A percentile compares a stretch with the other conserved stretches of the same genome.
Conservation (phyloP, 306 rosid genomes). For the Hylodesmum podocarpum region DNA sequence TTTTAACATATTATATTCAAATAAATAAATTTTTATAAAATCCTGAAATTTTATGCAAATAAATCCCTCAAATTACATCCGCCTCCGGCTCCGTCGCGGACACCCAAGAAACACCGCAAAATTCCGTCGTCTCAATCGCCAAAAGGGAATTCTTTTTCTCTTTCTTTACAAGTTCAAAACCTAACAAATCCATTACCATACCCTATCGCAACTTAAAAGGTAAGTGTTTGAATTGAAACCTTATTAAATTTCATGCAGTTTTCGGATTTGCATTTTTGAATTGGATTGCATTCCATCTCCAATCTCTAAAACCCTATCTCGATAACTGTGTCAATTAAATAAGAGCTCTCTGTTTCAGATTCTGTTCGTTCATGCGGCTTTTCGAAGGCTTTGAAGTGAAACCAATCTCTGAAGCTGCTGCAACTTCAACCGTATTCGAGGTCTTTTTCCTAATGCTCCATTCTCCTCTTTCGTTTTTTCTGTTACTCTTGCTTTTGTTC, state of each 20-base stretch:
- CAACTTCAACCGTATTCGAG: slow-evolving; percentile 38
- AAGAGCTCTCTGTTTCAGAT: slow-evolving; percentile 1
- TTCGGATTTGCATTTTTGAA: slow-evolving; percentile 5
- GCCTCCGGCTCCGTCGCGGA: slow-evolving; percentile 27
- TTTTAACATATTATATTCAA: neutral
- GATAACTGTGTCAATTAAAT: neutral
- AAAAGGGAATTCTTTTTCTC: neutral
- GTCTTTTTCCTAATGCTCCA: slow-evolving; percentile 29
- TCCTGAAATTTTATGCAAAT: neutral
- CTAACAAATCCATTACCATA: neutral
- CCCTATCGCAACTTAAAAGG: neutral
- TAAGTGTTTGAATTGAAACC: slow-evolving; percentile 1
- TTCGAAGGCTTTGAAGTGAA: slow-evolving; percentile 25
- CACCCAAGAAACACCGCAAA: neutral
- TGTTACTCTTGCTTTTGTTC: slow-evolving; percentile 10
- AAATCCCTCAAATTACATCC: neutral
- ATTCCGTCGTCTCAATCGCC: neutral
- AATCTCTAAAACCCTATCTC: slow-evolving; percentile 15
- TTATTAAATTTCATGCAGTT: slow-evolving; percentile 17
- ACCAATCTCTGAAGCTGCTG: neutral
- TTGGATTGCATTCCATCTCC: slow-evolving; percentile 21
- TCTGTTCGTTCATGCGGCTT: slow-evolving; percentile 10
- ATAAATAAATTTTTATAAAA: neutral
- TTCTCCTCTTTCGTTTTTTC: neutral
- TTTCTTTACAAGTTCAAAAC: neutral